Percentiles rank a stretch among this genome's conserved stretches.
These are phyloP conservation scores for Circinella umbellata DNA, from an alignment of 371 early-diverging fungal species.

Conservation along the genomic window DNA sequence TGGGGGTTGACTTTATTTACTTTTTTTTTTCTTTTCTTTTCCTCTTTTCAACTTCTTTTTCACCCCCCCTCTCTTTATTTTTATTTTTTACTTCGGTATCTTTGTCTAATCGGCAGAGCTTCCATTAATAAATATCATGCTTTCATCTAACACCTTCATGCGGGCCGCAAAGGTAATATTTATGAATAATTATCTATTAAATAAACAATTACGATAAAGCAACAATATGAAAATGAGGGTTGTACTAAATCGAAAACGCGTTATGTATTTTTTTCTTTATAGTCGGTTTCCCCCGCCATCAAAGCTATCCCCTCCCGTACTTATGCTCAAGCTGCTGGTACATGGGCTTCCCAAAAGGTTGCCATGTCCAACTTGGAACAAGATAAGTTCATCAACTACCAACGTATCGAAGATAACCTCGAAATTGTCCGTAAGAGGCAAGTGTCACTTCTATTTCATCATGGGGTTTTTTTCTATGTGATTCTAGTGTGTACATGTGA, in stretches of 20 bases:
- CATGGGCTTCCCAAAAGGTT: constrained; percentile 72
- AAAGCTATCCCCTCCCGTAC: constrained; percentile 31
- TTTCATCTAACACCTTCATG: constrained; percentile 40
- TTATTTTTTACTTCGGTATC: constrained; percentile 11
- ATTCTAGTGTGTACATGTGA: too few relatives aligned
- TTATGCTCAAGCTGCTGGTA: constrained; percentile 58
- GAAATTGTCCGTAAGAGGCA: constrained; percentile 76
- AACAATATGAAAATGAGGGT: neutral
- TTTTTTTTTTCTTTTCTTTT: constrained; percentile 9
- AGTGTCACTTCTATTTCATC: constrained; percentile 48
- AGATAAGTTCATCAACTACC: constrained; percentile 94
- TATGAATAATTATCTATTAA: neutral
- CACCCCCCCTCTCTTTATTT: constrained; percentile 20
- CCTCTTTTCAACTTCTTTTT: constrained; percentile 15
- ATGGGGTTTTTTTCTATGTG: neutral
- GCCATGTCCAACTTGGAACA: constrained; percentile 88
- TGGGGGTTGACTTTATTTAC: constrained; percentile 10
- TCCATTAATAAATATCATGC: constrained; percentile 24
- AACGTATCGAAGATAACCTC: constrained; percentile 92
- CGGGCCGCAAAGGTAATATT: constrained; percentile 40
- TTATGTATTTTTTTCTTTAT: neutral
- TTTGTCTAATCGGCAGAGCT: constrained; percentile 22
- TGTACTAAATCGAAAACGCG: neutral
- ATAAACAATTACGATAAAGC: too few relatives aligned
- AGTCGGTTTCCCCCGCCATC: constrained; percentile 35